A percentile compares a stretch with the other conserved stretches of the same genome.
These are phyloP conservation scores for Lipomyces lipofer DNA, from an alignment of 805 yeast genomes.

Conservation along the genomic window DNA sequence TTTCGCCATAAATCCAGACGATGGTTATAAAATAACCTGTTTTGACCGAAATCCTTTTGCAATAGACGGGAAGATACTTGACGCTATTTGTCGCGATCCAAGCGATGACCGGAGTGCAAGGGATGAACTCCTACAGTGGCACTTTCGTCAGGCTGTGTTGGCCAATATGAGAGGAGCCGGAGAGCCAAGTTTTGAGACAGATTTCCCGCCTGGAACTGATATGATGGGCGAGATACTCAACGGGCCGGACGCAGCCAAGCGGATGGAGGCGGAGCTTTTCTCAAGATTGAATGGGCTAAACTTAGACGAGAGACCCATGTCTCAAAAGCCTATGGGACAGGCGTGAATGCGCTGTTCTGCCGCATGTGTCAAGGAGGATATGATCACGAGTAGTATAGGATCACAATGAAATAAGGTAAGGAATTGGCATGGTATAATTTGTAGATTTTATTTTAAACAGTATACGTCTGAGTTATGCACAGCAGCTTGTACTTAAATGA, in stretches of 20 bases:
- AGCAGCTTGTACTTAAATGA: no score
- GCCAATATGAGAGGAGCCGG: background rate
- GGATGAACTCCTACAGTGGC: background rate
- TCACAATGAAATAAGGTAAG: no score
- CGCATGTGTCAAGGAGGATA: no score
- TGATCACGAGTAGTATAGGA: no score
- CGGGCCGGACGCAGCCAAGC: background rate
- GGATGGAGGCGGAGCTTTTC: background rate
- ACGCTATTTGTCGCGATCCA: background rate
- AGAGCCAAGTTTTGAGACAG: background rate
- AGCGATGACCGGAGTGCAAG: background rate
- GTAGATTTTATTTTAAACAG: no score
- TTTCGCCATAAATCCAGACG: background rate
- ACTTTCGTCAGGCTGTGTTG: background rate
- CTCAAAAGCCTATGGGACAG: no score
- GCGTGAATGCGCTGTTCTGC: no score
- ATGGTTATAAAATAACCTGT: background rate
- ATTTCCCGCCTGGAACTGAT: background rate
- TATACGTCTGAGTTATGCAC: no score
- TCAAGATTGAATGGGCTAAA: background rate
- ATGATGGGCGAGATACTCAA: background rate
- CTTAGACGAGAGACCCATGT: no score
- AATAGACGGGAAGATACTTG: background rate
- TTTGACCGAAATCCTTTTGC: background rate
- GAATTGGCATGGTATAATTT: no score